Base-by-base conservation (phyloP, 2,329 filamentous ascomycete species). In the Endocalyx cinctus region DNA sequence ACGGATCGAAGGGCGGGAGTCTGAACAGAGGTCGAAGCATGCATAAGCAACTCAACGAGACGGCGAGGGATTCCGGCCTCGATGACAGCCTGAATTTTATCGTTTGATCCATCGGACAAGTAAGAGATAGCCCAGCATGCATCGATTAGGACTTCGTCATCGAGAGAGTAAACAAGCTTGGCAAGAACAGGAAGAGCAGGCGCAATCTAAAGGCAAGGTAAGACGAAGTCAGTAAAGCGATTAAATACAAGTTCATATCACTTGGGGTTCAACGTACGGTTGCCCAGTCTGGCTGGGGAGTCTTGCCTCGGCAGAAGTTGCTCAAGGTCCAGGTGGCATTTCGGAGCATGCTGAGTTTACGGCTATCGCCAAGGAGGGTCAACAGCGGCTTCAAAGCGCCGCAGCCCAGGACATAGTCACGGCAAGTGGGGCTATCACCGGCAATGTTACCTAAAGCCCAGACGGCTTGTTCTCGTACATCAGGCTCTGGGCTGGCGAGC, bases 271-370 rank as follows among this genome's bases (percentile, higher is more conserved):
- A 27, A 74, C 87, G 66, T 74, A 95, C 88, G 23, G 87, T 96
- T 58, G 81, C 79, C 92, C 92, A 98, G 60, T 98, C 92, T 29
- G 92, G 92, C 70, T 98, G 92, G 32, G 92, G 92, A 7, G 90
- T 96, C 79, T 98, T 98, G 67, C 92, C 92, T 73, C 92, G 87
- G 72, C 92, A 98, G 70, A 98, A 98, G 74, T 98, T 98, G 77
- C 92, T 97, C 37, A 98, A 72, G 27, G 92, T 98, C 92, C 92
- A 98, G 16, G 92, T 98, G 22, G 92, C 92, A 61, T 98, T 98
- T 50, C 92, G 79, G 33, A 98, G 82, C 92, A 98, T 98, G 76
- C 89, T 97, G 38, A 98, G 73, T 75, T 98, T 98, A 57, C 92
- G 88, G 70, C 92, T 96, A 64, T 98, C 92, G 34, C 90, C 90